A percentile compares a stretch with the other conserved stretches of the same genome.
phyloP scores from a whole-genome alignment of 2,329 filamentous ascomycete species.

The Sarocladiaceae sp. region DNA sequence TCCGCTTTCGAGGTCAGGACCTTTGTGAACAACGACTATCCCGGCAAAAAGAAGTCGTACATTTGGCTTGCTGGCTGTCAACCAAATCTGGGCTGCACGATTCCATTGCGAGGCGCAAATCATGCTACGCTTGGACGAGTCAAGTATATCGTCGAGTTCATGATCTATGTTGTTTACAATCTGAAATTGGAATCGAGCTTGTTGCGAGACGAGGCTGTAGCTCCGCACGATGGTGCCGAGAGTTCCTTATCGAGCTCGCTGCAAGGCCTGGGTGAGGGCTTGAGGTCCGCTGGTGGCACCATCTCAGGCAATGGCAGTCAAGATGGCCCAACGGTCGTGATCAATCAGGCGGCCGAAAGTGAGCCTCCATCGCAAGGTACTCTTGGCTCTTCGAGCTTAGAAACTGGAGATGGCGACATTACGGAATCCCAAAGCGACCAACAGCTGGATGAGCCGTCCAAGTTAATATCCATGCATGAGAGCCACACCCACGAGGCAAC shows the following conservation, averaged over 20 bases:
- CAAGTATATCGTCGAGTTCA: constrained; percentile 94
- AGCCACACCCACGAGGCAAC: constrained; percentile 36
- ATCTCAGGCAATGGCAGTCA: constrained; percentile 17
- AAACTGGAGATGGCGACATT: neutral
- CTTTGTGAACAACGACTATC: constrained; percentile 71
- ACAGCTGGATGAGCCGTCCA: constrained; percentile 19
- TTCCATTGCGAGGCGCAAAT: constrained; percentile 78
- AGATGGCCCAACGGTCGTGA: constrained; percentile 23
- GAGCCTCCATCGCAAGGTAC: constrained; percentile 29
- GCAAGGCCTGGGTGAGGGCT: constrained; percentile 34
- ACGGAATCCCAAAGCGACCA: constrained; percentile 21
- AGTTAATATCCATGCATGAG: constrained; percentile 33
- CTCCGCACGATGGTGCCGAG: constrained; percentile 62
- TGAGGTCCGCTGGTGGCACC: constrained; percentile 25
- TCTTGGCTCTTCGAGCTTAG: constrained; percentile 20
- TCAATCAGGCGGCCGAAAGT: constrained; percentile 30
- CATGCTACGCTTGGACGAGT: constrained; percentile 66
- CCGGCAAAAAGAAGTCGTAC: constrained; percentile 82
- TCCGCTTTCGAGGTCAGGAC: constrained; percentile 93
- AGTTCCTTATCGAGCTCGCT: constrained; percentile 31
- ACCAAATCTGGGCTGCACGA: constrained; percentile 88
- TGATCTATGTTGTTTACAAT: constrained; percentile 98
- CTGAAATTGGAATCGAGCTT: constrained; percentile 91
- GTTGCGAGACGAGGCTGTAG: constrained; percentile 86
- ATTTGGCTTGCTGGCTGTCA: constrained; percentile 90